Conservation (phyloP, 2,329 filamentous ascomycete genomes). For the Hymenoscyphus infarciens region DNA sequence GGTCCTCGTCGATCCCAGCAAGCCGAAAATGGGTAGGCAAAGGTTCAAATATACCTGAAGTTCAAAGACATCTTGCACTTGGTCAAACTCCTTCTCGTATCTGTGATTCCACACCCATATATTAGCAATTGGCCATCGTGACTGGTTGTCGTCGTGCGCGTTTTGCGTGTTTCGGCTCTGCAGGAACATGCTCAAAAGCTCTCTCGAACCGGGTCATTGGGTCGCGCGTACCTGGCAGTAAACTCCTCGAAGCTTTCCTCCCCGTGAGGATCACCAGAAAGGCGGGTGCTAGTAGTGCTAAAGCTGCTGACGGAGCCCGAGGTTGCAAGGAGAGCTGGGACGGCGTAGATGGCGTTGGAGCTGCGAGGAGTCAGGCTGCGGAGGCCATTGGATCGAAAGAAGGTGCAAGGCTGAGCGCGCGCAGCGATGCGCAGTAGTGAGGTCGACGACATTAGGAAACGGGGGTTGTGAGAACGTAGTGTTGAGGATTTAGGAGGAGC, state of each 20-base stretch:
- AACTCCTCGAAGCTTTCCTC: slow-evolving; percentile 99
- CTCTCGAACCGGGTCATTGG: slow-evolving; percentile 22
- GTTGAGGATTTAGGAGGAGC: slow-evolving; percentile 4
- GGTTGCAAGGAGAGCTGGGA: slow-evolving; percentile 48
- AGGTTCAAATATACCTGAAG: slow-evolving; percentile 70
- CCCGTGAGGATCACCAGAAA: slow-evolving; percentile 52
- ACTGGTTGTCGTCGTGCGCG: slow-evolving; percentile 16
- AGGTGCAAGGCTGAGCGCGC: slow-evolving; percentile 56
- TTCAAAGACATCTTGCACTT: slow-evolving; percentile 98
- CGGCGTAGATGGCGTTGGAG: slow-evolving; percentile 50
- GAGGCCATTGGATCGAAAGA: slow-evolving; percentile 62
- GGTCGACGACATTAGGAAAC: slow-evolving; percentile 59
- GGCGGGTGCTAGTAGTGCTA: slow-evolving; percentile 54
- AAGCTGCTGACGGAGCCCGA: slow-evolving; percentile 53
- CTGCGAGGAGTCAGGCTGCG: slow-evolving; percentile 54
- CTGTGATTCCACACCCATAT: slow-evolving; percentile 47
- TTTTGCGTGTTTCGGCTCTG: slow-evolving; percentile 19
- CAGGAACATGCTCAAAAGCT: slow-evolving; percentile 24
- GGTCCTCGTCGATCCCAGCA: slow-evolving; percentile 14
- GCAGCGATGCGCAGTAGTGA: slow-evolving; percentile 68
- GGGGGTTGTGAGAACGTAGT: slow-evolving; percentile 20
- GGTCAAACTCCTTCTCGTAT: slow-evolving; percentile 99
- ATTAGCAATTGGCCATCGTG: slow-evolving; percentile 40
- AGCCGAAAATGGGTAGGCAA: slow-evolving; percentile 1
- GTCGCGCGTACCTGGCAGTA: slow-evolving; percentile 73